A percentile compares a stretch with the other conserved stretches of the same genome.
These are phyloP conservation scores for Spathaspora sp. DNA, from an alignment of 805 yeast genomes.

Conservation along the genomic window DNA sequence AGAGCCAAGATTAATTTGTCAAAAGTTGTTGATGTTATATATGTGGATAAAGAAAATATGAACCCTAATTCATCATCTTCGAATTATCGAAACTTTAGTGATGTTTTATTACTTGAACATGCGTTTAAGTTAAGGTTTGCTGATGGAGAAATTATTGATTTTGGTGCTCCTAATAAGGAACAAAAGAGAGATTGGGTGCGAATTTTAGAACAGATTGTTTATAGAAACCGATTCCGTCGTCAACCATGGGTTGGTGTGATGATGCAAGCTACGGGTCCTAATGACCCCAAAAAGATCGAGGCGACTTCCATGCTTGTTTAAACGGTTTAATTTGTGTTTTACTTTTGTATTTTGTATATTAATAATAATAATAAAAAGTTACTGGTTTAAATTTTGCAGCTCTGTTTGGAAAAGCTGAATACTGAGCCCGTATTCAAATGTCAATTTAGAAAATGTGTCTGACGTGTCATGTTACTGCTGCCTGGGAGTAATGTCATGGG, in stretches of 20 bases:
- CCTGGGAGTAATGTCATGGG: no score
- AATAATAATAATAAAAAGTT: background rate
- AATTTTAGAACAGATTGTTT: conserved; percentile 53
- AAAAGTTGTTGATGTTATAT: conserved; percentile 55
- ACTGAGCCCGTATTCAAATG: background rate
- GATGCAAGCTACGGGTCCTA: conserved; percentile 12
- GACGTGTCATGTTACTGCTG: no score
- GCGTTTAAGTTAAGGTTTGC: conserved; percentile 73
- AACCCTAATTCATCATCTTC: conserved; percentile 15
- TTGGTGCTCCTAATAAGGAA: conserved; percentile 71
- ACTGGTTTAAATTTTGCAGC: background rate
- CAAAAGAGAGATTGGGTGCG: conserved; percentile 67
- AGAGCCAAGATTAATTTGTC: conserved; percentile 73
- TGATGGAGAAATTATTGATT: conserved; percentile 78
- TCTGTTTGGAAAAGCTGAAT: background rate
- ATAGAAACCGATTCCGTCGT: conserved; percentile 53
- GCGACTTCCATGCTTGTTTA: background rate
- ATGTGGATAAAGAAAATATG: conserved; percentile 37
- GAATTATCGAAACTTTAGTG: conserved; percentile 62
- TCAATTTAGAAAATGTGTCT: background rate
- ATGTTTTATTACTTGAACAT: conserved; percentile 62
- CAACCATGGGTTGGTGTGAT: conserved; percentile 57
- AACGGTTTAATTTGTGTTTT: background rate
- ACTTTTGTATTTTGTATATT: background rate
- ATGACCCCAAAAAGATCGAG: background rate